These are phyloP conservation scores for Alternaria angustiovoidea DNA, from an alignment of 2,329 filamentous ascomycete species.

Conservation along the genomic window DNA sequence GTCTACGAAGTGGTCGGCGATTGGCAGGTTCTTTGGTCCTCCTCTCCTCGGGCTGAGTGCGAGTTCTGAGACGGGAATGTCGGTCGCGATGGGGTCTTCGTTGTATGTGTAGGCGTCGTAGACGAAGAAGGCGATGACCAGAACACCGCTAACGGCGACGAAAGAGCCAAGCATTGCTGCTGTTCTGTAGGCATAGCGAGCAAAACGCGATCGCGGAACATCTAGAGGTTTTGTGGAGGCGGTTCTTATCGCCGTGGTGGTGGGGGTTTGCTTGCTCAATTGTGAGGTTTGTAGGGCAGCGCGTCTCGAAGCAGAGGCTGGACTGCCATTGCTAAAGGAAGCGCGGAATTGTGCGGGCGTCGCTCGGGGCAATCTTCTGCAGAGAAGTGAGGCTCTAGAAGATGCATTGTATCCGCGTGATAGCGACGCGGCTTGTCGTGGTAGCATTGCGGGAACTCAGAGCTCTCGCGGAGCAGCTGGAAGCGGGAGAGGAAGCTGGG, in stretches of 20 bases:
- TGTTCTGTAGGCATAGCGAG: slow-evolving; percentile 70
- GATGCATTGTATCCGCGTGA: slow-evolving; percentile 36
- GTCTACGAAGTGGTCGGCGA: slow-evolving; percentile 86
- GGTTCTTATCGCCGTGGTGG: slow-evolving; percentile 30
- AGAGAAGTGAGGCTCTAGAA: slow-evolving; percentile 24
- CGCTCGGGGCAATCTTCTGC: slow-evolving; percentile 20
- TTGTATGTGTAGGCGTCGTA: slow-evolving; percentile 94
- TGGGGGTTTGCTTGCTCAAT: slow-evolving; percentile 23
- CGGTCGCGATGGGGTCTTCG: slow-evolving; percentile 69
- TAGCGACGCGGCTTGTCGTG: slow-evolving; percentile 41
- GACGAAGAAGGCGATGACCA: slow-evolving; percentile 85
- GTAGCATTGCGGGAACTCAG: slow-evolving; percentile 33
- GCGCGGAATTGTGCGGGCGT: slow-evolving; percentile 29
- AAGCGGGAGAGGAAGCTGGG: slow-evolving; percentile 10
- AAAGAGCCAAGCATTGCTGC: slow-evolving; percentile 80
- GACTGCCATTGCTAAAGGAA: slow-evolving; percentile 38
- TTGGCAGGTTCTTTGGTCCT: slow-evolving; percentile 93
- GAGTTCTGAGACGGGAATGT: slow-evolving; percentile 83
- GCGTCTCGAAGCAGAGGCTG: slow-evolving; percentile 29
- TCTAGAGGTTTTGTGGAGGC: slow-evolving; percentile 45
- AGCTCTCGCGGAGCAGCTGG: slow-evolving; percentile 11
- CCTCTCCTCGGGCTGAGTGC: slow-evolving; percentile 83
- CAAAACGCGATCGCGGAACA: slow-evolving; percentile 44
- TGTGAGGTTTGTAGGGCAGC: slow-evolving; percentile 31
- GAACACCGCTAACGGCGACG: slow-evolving; percentile 71